Percentiles rank a stretch among this genome's conserved stretches.
Conservation (phyloP, 163 green algal genomes). For the Botryococcus braunii region DNA sequence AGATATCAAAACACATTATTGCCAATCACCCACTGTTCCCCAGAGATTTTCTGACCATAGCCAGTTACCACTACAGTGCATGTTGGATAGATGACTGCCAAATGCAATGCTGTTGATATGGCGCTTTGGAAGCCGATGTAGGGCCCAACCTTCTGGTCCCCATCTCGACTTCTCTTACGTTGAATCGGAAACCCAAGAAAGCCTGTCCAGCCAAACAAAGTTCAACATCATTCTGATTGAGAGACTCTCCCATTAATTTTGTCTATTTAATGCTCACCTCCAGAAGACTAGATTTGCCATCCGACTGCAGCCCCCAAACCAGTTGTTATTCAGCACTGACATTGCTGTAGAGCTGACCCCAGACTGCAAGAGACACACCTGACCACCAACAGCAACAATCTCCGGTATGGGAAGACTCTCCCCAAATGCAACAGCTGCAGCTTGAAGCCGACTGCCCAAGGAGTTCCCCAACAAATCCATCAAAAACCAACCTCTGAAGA, state of each 20-base stretch:
- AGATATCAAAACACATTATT: too few species aligned
- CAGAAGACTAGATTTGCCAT: slow-evolving; percentile 67
- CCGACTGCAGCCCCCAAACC: slow-evolving; percentile 27
- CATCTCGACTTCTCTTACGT: slow-evolving; percentile 87
- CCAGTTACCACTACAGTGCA: too few species aligned
- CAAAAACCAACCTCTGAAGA: too few species aligned
- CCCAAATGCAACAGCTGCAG: slow-evolving; percentile 66
- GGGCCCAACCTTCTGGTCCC: slow-evolving; percentile 77
- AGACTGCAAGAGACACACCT: slow-evolving; percentile 19
- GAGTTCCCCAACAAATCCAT: background rate
- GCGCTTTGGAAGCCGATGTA: too few species aligned
- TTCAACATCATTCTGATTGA: too few species aligned
- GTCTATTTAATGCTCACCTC: too few species aligned
- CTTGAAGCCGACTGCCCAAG: slow-evolving; percentile 56
- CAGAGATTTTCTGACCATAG: too few species aligned
- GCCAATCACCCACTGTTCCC: too few species aligned
- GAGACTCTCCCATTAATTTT: too few species aligned
- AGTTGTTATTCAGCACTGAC: background rate
- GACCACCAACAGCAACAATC: slow-evolving; percentile 88
- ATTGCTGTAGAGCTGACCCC: background rate
- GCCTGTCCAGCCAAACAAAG: too few species aligned
- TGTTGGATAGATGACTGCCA: too few species aligned
- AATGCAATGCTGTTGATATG: too few species aligned
- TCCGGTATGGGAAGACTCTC: slow-evolving; percentile 84
- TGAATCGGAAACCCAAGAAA: slow-evolving; percentile 85